Base-by-base conservation (phyloP, 768 basidiomycete species). In the Suillus paluster region DNA sequence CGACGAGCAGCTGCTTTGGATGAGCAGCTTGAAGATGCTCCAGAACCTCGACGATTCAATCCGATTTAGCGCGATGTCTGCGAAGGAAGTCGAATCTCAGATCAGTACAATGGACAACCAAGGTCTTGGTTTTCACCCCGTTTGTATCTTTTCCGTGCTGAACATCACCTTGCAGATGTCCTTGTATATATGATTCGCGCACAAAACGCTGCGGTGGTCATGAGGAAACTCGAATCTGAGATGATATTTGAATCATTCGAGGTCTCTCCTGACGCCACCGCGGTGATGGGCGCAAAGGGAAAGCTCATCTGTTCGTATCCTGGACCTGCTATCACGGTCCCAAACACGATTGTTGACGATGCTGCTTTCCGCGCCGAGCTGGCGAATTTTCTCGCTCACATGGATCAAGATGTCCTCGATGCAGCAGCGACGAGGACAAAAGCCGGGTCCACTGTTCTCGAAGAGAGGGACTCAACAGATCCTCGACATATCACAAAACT, bases 401-500 rank as follows among this genome's bases (percentile, higher is more conserved):
- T 71, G 71, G 65, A 78, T 42, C 57, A 68, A 1, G 75, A 79
- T 45, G 48, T 70, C 23, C 66, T 78, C 3, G 78, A 73, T 46
- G 23, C 57, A 5, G 71, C 74, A 1, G 67, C 71, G 4, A 66
- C 79, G 4, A 71, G 62, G 12, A 78, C 77, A 1, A 82, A 82
- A 65, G 79, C 77, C 14, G 64, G 66, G 10, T 71, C 70, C 4
- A 61, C 62, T 19, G 69, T 77, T 21, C 15, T 45, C 27, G 60
- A 61, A 46, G 56, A 61, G 46, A 50, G 59, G 23, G 80, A 80
- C 33, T 79, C 79, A 0, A 52, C 73, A 0, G 67, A 84, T 62
- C 81, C 82, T 1, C 78, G 79, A 1, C 83, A 83, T 57, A 83
- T 86, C 64, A 80, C 82, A 3, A 74, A 83, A 57, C 67, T 85